Evolutionary conservation across 306 rosid genomes (phyloP).

Genomic region (Spatholobus suberectus): DNA sequence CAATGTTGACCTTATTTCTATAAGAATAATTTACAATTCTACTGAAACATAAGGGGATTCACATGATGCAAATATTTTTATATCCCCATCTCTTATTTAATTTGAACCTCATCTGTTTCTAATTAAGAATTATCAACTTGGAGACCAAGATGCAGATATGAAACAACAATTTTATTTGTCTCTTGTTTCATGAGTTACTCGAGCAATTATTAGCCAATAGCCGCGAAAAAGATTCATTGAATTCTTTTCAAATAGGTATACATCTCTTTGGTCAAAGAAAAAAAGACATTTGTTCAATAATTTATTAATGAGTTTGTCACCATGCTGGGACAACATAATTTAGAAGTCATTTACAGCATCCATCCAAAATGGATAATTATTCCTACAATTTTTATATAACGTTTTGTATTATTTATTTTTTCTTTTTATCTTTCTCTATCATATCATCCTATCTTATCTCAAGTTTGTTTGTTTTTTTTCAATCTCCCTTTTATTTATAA

Average conservation of each 20-base stretch:
- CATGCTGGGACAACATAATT: slow-evolving; percentile 44
- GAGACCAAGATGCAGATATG: slow-evolving; percentile 18
- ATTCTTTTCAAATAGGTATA: slow-evolving; percentile 16
- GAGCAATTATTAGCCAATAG: slow-evolving; percentile 27
- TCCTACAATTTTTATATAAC: not conserved
- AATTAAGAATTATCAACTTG: slow-evolving; percentile 28
- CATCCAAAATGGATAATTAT: not conserved
- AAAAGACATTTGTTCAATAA: slow-evolving; percentile 2
- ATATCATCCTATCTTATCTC: not conserved
- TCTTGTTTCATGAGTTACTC: slow-evolving; percentile 25
- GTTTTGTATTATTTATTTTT: not conserved
- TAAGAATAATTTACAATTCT: slow-evolving; percentile 1
- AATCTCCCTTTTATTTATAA: not conserved
- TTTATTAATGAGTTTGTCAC: slow-evolving; percentile 33
- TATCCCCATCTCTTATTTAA: not conserved
- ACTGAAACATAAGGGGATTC: slow-evolving; percentile 27
- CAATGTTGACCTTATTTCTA: slow-evolving; percentile 18
- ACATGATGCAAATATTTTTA: slow-evolving; percentile 37
- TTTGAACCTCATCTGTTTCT: not conserved
- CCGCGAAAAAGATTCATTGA: slow-evolving; percentile 27
- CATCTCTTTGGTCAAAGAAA: slow-evolving; percentile 25
- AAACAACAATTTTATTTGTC: slow-evolving; percentile 5
- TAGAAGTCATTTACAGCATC: not conserved
- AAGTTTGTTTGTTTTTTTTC: not conserved
- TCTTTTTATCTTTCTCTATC: not conserved